Conservation (phyloP, 192 early-diverging fungal species). For the Backusella tuberculispora region DNA sequence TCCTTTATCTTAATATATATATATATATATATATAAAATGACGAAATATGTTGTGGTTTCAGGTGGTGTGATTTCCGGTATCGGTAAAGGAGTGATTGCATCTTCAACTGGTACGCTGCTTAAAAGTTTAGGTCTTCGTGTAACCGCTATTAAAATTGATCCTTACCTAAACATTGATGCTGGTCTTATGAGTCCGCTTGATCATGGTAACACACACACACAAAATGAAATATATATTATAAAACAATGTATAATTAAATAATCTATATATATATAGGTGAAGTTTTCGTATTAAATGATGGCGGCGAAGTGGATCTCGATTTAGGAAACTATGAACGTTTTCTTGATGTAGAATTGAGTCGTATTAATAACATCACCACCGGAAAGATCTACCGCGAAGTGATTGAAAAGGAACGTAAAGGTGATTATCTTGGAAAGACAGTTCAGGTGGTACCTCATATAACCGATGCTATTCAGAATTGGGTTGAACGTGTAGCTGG, state of each 20-base stretch:
- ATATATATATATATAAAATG: conserved; percentile 29
- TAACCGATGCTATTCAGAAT: conserved; percentile 97
- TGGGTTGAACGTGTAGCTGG: conserved; percentile 95
- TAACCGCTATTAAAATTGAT: conserved; percentile 99
- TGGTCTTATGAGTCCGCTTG: conserved; percentile 94
- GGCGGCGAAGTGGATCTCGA: conserved; percentile 99
- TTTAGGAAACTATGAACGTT: conserved; percentile 99
- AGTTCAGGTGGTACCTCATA: conserved; percentile 98
- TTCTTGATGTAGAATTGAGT: conserved; percentile 90
- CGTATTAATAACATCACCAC: conserved; percentile 99
- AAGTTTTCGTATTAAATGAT: conserved; percentile 98
- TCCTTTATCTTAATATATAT: not conserved
- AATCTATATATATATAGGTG: conserved; percentile 69
- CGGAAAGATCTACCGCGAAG: conserved; percentile 95
- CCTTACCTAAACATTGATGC: conserved; percentile 99
- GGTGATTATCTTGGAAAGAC: conserved; percentile 99
- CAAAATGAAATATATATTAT: not conserved
- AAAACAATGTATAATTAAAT: not conserved
- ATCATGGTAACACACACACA: conserved; percentile 73
- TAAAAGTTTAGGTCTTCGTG: conserved; percentile 88
- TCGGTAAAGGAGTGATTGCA: conserved; percentile 99
- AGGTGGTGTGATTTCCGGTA: conserved; percentile 99
- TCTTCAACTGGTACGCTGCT: conserved; percentile 95
- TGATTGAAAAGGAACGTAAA: conserved; percentile 92
- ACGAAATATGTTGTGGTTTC: conserved; percentile 97